Evolutionary conservation across 106 monocot species (phyloP).

Genomic region (Allium fistulosum): DNA sequence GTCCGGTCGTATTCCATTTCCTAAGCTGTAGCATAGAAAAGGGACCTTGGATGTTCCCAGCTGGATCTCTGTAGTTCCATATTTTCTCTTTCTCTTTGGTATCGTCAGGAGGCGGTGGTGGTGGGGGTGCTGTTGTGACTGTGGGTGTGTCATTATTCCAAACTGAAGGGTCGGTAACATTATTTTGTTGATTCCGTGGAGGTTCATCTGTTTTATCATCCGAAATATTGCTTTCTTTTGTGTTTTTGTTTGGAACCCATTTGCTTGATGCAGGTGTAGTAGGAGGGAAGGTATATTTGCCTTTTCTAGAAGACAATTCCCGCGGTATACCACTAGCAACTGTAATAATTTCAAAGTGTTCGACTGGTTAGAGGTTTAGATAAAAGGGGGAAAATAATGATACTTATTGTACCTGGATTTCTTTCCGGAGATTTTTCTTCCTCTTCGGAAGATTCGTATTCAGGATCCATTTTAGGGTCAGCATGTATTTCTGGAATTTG

Average conservation of each 20-base stretch:
- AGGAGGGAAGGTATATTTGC: conserved; percentile 16
- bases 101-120: conserved; percentile 13
- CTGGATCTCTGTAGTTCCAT: conserved; percentile 62
- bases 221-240: background rate
- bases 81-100: conserved; percentile 44
- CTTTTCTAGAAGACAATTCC: conserved; percentile 30
- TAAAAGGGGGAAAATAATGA: background rate
- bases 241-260: conserved; percentile 4
- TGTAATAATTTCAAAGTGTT: conserved; percentile 5
- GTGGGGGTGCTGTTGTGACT: conserved; percentile 8
- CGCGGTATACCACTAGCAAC: conserved; percentile 13
- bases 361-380: background rate
- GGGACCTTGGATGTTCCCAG: conserved; percentile 52
- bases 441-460: conserved; percentile 51
- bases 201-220: conserved; percentile 20
- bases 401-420: conserved; percentile 15
- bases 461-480: conserved; percentile 65
- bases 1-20: conserved; percentile 52
- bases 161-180: conserved; percentile 6
- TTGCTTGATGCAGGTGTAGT: conserved; percentile 15
- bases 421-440: conserved; percentile 22
- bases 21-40: conserved; percentile 54
- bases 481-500: conserved; percentile 62
- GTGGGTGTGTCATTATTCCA: conserved; percentile 9
- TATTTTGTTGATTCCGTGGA: conserved; percentile 8